Percentiles rank a stretch among this genome's conserved stretches.
phyloP scores from a whole-genome alignment of 1,284 basidiomycete genomes.

The Phylloporus sp. region DNA sequence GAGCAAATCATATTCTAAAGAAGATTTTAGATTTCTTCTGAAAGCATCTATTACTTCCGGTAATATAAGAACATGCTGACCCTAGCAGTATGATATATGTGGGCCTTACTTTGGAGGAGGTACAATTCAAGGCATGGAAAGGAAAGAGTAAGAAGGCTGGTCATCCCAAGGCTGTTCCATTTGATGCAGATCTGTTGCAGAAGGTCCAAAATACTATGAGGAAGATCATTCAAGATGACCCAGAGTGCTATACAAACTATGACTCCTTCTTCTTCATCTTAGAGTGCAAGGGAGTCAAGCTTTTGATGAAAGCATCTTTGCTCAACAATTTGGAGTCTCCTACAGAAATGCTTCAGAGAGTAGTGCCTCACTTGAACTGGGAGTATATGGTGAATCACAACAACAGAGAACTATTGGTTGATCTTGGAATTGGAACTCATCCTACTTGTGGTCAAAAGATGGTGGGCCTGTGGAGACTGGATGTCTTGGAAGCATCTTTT shows the following conservation, averaged over 20 bases:
- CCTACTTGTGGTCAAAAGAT: background rate
- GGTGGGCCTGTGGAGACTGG: constrained; percentile 23
- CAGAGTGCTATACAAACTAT: background rate
- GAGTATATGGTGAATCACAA: constrained; percentile 7
- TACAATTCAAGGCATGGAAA: constrained; percentile 9
- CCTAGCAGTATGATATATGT: constrained; percentile 2
- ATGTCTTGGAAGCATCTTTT: constrained; percentile 16
- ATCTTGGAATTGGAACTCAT: constrained; percentile 9
- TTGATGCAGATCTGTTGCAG: background rate
- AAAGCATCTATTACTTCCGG: constrained; percentile 17
- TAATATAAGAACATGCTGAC: constrained; percentile 2
- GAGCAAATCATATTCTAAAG: constrained; percentile 13
- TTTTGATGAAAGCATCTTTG: constrained; percentile 2
- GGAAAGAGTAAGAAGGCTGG: background rate
- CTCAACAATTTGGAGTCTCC: background rate
- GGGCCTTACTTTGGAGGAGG: constrained; percentile 8
- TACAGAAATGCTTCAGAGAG: background rate
- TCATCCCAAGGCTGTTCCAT: background rate
- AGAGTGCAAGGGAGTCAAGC: constrained; percentile 22
- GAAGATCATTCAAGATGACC: background rate
- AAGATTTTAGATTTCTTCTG: constrained; percentile 17
- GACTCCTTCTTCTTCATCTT: constrained; percentile 26
- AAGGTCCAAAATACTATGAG: background rate
- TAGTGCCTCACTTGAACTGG: constrained; percentile 16
- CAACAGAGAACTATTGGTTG: constrained; percentile 10